Evolutionary conservation across 2,329 filamentous ascomycete genomes (phyloP).

Genomic region (Verticillium dahliae): DNA sequence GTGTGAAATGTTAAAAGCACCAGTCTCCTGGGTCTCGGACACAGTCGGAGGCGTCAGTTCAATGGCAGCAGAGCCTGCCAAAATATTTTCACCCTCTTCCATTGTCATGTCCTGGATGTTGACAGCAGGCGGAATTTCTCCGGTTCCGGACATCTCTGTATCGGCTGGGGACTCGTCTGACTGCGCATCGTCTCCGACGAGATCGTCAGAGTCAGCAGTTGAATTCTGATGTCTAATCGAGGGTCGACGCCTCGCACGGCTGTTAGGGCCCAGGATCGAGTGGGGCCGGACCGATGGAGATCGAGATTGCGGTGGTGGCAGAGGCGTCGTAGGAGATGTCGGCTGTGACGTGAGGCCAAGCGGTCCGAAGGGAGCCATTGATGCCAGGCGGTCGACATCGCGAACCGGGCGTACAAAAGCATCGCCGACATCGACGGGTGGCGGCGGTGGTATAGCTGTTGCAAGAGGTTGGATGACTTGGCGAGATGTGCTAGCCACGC

Average conservation of each 20-base stretch:
- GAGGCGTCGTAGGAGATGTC: conserved; percentile 81
- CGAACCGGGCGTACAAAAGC: conserved; percentile 75
- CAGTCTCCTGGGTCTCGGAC: conserved; percentile 78
- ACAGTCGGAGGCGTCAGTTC: conserved; percentile 71
- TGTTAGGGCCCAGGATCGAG: conserved; percentile 44
- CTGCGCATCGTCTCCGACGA: conserved; percentile 73
- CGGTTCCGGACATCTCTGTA: conserved; percentile 71
- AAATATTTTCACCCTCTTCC: conserved; percentile 72
- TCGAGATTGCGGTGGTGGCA: conserved; percentile 58
- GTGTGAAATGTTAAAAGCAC: conserved; percentile 92
- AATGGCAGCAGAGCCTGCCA: conserved; percentile 63
- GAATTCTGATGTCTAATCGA: conserved; percentile 88
- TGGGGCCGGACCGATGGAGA: conserved; percentile 49
- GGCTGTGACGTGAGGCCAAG: conserved; percentile 77
- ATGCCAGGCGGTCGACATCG: conserved; percentile 75
- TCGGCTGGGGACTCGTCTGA: conserved; percentile 68
- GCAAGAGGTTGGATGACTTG: conserved; percentile 60
- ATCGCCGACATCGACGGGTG: conserved; percentile 59
- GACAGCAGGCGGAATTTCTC: conserved; percentile 74
- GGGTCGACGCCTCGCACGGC: conserved; percentile 62
- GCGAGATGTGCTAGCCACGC: conserved; percentile 41
- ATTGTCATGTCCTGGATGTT: conserved; percentile 77
- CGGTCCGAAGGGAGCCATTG: conserved; percentile 67
- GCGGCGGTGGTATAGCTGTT: conserved; percentile 57
- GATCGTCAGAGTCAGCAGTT: conserved; percentile 82